Evolutionary conservation across 78 protist genomes (phyloP).

Genomic region (Fonticula alba): DNA sequence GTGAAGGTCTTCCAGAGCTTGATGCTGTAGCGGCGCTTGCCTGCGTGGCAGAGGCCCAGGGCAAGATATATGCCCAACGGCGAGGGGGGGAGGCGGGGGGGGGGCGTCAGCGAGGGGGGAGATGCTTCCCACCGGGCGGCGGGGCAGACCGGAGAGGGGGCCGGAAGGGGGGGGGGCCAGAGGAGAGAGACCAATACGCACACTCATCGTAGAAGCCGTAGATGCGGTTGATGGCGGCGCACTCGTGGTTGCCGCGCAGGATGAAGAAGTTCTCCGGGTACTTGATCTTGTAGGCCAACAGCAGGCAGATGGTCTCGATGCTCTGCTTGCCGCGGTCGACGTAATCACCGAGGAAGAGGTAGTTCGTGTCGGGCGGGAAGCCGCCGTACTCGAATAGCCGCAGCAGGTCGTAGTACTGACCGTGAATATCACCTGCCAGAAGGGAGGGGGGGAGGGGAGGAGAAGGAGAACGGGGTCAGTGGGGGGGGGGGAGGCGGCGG

Average conservation of each 20-base stretch:
- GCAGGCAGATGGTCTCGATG: slow-evolving; percentile 91
- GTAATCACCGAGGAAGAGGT: slow-evolving; percentile 97
- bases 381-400: slow-evolving; percentile 95
- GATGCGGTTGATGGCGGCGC: slow-evolving; percentile 93
- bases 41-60: too few species aligned
- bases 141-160: not conserved
- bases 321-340: slow-evolving; percentile 95
- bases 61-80: too few species aligned
- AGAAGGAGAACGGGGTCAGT: too few species aligned
- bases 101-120: not conserved
- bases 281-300: slow-evolving; percentile 98
- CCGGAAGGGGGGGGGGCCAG: too few species aligned
- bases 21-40: slow-evolving; percentile 87
- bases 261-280: slow-evolving; percentile 98
- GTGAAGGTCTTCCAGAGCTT: slow-evolving; percentile 93
- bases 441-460: too few species aligned
- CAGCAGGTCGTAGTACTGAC: slow-evolving; percentile 91
- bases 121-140: not conserved
- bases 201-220: slow-evolving; percentile 99
- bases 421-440: slow-evolving; percentile 75
- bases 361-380: slow-evolving; percentile 98
- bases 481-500: too few species aligned
- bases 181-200: not conserved
- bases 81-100: not conserved
- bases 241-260: slow-evolving; percentile 99